Base-by-base conservation (phyloP, 805 yeast species). In the Saccharomycopsis sp. region DNA sequence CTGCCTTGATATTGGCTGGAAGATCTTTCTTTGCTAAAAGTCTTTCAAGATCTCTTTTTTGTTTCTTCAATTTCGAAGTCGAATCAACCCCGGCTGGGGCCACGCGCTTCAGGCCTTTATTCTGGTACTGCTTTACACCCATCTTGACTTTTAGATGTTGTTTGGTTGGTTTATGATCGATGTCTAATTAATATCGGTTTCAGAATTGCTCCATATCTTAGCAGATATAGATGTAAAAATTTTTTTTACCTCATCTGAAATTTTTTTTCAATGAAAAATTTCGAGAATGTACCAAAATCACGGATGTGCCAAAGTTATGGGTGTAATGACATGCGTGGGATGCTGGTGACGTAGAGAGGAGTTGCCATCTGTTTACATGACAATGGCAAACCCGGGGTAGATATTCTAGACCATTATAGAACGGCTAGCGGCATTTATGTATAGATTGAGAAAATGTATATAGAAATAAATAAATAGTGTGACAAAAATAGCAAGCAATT, bases 31-130 rank as follows among this genome's bases (percentile, higher is more conserved):
- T 77, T 19, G 65, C 67, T 60, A 93, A 74, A 19, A 88, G 73
- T 65, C 97, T 79, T 66, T 87, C 86, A 44, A 90, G 77, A 69
- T 93, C 97, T 74, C 98, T 83, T 62, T 93, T 88, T 72, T 87
- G 87, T 76, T 87, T 90, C 71, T 84, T 89, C 63, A 90, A 79
- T 65, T 85, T 87, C 47, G 87, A 68, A 2, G 74, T 64, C 8
- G 24, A 49, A 15, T 20, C 23, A 44, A 7, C 23, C 3, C 50
- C 20, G 23, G 50, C 50, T 44, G 20, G 50, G 9, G 23, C 23
- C 50, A 20, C 50, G 9, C 50, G 23, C 23, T 44, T 44, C 50
- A 15, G 12, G 20, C 20, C 12, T 19, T 17, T 44, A 15, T 44
- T 20, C 23, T 44, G 23, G 20, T 19, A 17, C 50, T 19, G 20